Evolutionary conservation across 108 stramenopile genomes (phyloP).

Genomic region (Fragilariopsis cylindrus): DNA sequence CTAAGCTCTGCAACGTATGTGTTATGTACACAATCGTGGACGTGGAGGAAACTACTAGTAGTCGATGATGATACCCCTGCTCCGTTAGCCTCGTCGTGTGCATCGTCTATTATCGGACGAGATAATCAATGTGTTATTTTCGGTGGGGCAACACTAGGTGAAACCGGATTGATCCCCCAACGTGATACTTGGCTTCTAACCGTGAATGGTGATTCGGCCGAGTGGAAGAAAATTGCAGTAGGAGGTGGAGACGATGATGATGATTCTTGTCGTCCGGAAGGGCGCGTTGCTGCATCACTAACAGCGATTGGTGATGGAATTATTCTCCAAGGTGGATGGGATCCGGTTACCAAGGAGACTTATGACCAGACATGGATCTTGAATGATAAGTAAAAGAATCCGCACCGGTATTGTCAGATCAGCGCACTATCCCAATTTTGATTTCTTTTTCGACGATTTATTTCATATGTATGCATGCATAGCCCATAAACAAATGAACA

Average conservation of each 20-base stretch:
- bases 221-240: conserved; percentile 14
- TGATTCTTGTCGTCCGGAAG: not conserved
- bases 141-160: conserved; percentile 23
- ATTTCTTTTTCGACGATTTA: too few species aligned
- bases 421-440: too few species aligned
- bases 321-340: conserved; percentile 24
- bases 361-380: conserved; percentile 25
- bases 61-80: conserved; percentile 16
- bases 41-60: conserved; percentile 31
- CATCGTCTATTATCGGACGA: not conserved
- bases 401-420: not conserved
- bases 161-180: conserved; percentile 3
- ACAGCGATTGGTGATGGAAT: not conserved
- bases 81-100: conserved; percentile 7
- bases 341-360: conserved; percentile 19
- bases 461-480: too few species aligned
- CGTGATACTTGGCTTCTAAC: conserved; percentile 22
- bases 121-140: conserved; percentile 16
- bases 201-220: conserved; percentile 7
- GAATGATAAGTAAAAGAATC: not conserved
- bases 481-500: too few species aligned
- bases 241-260: too few species aligned
- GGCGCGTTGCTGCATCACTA: conserved; percentile 14
- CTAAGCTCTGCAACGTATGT: conserved; percentile 14
- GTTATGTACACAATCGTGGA: conserved; percentile 18